Base-by-base conservation (phyloP, 2,329 filamentous ascomycete genomes). In the Periglandula ipomoeae region DNA sequence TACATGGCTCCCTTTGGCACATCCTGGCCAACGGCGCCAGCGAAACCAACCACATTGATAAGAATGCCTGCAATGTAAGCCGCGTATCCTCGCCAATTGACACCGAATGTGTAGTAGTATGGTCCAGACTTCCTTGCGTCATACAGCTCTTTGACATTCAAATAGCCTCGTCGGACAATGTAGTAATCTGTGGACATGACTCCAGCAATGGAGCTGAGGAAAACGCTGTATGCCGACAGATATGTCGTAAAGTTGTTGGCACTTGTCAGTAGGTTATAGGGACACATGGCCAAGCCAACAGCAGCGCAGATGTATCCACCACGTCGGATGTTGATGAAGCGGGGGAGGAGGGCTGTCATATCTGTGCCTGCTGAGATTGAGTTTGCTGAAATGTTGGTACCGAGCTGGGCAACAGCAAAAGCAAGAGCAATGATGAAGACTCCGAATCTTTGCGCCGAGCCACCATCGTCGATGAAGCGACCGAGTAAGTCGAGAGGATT, bases 111-210 rank as follows among this genome's bases (percentile, higher is more conserved):
- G 68, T 75, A 93, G 65, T 77, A 91, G 67, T 96, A 96, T 0
- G 81, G 84, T 0, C 80, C 79, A 0, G 68, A 70, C 48, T 72
- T 75, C 47, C 81, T 79, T 9, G 78, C 84, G 46, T 84, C 84
- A 71, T 95, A 96, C 0, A 96, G 76, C 48, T 88, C 82, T 58
- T 80, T 82, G 55, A 91, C 73, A 55, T 89, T 80, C 2, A 93
- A 73, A 63, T 89, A 95, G 5, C 90, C 90, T 50, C 78, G 82
- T 50, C 90, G 85, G 5, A 95, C 87, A 49, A 85, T 53, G 66
- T 94, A 96, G 71, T 96, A 96, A 66, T 96, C 90, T 56, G 76
- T 79, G 52, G 89, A 73, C 70, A 95, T 93, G 54, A 95, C 88
- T n/a, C 90, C 90, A 0, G 88, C 89, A 53, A 96, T 94, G 39